phyloP scores from a whole-genome alignment of 2,329 filamentous ascomycete species.

The Knufia fluminis region DNA sequence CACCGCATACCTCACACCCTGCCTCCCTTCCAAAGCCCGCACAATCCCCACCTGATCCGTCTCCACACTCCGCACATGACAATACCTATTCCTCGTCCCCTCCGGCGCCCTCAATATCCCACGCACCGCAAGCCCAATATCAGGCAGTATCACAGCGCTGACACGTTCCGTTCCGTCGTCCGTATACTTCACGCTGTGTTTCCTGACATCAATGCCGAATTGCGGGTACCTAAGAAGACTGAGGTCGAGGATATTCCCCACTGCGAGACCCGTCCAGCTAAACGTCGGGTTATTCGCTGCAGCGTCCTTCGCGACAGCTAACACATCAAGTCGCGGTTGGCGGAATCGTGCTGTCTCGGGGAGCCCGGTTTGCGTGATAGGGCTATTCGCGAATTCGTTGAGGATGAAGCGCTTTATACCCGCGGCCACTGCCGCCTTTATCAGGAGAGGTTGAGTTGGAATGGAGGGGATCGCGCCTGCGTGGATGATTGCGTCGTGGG shows the following conservation, averaged over 20 bases:
- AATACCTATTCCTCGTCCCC: conserved; percentile 1
- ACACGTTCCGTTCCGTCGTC: conserved; percentile 2
- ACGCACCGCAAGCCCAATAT: conserved; percentile 5
- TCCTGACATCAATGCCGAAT: conserved; percentile 1
- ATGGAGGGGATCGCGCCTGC: not conserved
- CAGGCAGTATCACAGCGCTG: not conserved
- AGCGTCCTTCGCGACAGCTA: not conserved
- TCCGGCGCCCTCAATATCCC: not conserved
- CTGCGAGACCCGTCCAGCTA: not conserved
- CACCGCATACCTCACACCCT: not conserved
- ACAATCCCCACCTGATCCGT: conserved; percentile 7
- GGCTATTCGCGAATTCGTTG: conserved; percentile 4
- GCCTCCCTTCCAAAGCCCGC: not conserved
- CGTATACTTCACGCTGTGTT: not conserved
- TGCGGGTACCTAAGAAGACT: not conserved
- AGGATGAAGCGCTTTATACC: conserved; percentile 4
- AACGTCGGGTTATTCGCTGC: not conserved
- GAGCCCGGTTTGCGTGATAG: not conserved
- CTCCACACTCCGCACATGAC: conserved; percentile 2
- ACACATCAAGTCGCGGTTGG: not conserved
- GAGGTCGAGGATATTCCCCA: conserved; percentile 3
- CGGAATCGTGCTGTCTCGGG: conserved; percentile 4
- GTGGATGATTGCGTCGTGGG: not conserved
- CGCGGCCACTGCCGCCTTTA: not conserved
- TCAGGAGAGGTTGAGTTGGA: not conserved